Conservation (phyloP, 352 stramenopile genomes). For the Phytophthora niederhauseri region DNA sequence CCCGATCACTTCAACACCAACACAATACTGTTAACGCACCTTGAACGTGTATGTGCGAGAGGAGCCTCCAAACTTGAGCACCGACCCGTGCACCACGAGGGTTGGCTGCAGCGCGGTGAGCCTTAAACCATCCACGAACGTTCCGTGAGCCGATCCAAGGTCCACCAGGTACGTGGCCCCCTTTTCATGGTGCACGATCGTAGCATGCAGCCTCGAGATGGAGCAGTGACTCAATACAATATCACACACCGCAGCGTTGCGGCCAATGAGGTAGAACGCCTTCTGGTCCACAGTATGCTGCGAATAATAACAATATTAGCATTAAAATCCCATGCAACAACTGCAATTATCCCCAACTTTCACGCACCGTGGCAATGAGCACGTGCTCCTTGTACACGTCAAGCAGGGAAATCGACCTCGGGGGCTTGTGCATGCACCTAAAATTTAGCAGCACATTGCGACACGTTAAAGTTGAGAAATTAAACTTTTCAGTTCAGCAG, state of each 20-base stretch:
- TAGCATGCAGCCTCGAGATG: conserved; percentile 79
- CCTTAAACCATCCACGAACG: conserved; percentile 70
- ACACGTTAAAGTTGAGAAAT: neutral
- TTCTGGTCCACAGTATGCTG: conserved; percentile 85
- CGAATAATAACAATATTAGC: conserved; percentile 6
- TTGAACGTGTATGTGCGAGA: conserved; percentile 87
- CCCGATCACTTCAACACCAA: neutral
- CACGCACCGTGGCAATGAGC: conserved; percentile 69
- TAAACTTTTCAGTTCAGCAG: neutral
- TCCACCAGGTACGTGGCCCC: conserved; percentile 80
- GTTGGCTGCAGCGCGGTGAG: conserved; percentile 71
- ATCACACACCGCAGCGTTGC: conserved; percentile 77
- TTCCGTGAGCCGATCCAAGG: conserved; percentile 78
- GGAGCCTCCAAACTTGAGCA: conserved; percentile 79
- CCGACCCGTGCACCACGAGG: conserved; percentile 62
- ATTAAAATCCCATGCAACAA: neutral
- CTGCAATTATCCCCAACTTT: neutral
- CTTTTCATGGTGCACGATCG: conserved; percentile 77
- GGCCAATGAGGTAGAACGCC: conserved; percentile 73
- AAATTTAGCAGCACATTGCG: neutral
- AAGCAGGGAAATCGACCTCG: conserved; percentile 62
- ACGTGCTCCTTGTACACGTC: conserved; percentile 88
- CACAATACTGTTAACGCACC: conserved; percentile 13
- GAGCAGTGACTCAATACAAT: conserved; percentile 86
- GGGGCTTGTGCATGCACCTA: conserved; percentile 55